Conservation (phyloP, 768 basidiomycete genomes). For the Coprinopsis cinerea region DNA sequence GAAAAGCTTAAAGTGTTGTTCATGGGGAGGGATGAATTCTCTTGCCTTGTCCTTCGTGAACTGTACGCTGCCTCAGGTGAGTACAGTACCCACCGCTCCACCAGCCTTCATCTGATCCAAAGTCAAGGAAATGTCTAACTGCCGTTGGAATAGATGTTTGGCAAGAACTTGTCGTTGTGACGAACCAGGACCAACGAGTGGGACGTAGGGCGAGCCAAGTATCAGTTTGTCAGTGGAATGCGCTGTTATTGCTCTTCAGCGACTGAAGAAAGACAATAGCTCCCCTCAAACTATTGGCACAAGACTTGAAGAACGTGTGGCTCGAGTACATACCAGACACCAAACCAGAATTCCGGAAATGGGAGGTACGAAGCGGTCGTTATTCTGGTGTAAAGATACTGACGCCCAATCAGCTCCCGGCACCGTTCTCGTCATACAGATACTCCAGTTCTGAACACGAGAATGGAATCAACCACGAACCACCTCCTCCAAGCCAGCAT, state of each 20-base stretch:
- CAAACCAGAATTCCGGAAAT: slow-evolving; percentile 55
- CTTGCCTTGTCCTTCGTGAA: slow-evolving; percentile 62
- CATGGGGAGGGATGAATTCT: slow-evolving; percentile 87
- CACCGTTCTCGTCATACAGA: slow-evolving; percentile 26
- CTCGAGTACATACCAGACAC: slow-evolving; percentile 56
- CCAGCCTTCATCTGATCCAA: not conserved
- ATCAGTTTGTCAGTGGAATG: slow-evolving; percentile 44
- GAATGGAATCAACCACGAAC: slow-evolving; percentile 6
- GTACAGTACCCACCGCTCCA: slow-evolving; percentile 6
- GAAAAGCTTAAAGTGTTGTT: slow-evolving; percentile 68
- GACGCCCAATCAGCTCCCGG: slow-evolving; percentile 38
- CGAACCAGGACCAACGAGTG: slow-evolving; percentile 59
- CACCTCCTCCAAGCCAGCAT: slow-evolving; percentile 33
- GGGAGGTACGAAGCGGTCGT: slow-evolving; percentile 59
- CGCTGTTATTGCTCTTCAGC: not conserved
- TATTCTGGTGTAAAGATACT: not conserved
- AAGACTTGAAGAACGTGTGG: slow-evolving; percentile 41
- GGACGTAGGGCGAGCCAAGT: slow-evolving; percentile 57
- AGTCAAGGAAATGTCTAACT: slow-evolving; percentile 11
- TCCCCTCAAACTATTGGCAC: slow-evolving; percentile 58
- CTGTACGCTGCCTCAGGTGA: slow-evolving; percentile 59
- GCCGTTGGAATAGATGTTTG: slow-evolving; percentile 57
- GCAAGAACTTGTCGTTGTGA: slow-evolving; percentile 60
- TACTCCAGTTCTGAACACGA: not conserved
- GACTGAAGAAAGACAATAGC: slow-evolving; percentile 37